Conservation (phyloP, 2,329 filamentous ascomycete species). For the Cladosporium austrohemisphaericum region DNA sequence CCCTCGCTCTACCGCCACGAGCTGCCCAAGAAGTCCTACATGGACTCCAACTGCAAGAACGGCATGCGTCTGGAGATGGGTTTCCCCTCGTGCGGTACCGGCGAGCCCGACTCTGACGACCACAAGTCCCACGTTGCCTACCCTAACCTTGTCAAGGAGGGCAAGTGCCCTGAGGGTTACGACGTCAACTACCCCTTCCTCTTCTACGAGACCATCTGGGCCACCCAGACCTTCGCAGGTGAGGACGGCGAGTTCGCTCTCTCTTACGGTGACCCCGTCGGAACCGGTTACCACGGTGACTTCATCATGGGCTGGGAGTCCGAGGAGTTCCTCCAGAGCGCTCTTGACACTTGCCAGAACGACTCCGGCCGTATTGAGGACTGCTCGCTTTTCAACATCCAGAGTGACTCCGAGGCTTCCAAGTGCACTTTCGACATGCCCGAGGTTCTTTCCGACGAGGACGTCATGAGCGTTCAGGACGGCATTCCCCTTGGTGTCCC, state of each 20-base stretch:
- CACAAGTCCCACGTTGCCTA: slow-evolving; percentile 70
- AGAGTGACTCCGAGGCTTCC: slow-evolving; percentile 51
- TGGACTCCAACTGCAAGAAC: slow-evolving; percentile 77
- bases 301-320: slow-evolving; percentile 76
- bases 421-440: slow-evolving; percentile 64
- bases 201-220: slow-evolving; percentile 83
- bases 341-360: slow-evolving; percentile 73
- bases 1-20: slow-evolving; percentile 75
- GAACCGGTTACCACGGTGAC: slow-evolving; percentile 71
- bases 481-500: slow-evolving; percentile 64
- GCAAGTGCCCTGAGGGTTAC: slow-evolving; percentile 68
- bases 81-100: slow-evolving; percentile 90
- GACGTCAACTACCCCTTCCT: slow-evolving; percentile 67
- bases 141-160: slow-evolving; percentile 70
- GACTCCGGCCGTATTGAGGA: slow-evolving; percentile 64
- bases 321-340: slow-evolving; percentile 61
- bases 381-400: slow-evolving; percentile 71
- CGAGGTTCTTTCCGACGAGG: slow-evolving; percentile 52
- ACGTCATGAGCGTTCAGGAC: slow-evolving; percentile 54
- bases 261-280: slow-evolving; percentile 72
- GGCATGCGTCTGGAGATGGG: slow-evolving; percentile 79
- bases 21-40: slow-evolving; percentile 72
- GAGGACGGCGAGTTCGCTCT: slow-evolving; percentile 68
- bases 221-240: slow-evolving; percentile 62
- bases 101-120: slow-evolving; percentile 53